Evolutionary conservation across 306 rosid genomes (phyloP), one percentile per base, ranked within the genome.

Genomic region (Trifolium repens): DNA sequence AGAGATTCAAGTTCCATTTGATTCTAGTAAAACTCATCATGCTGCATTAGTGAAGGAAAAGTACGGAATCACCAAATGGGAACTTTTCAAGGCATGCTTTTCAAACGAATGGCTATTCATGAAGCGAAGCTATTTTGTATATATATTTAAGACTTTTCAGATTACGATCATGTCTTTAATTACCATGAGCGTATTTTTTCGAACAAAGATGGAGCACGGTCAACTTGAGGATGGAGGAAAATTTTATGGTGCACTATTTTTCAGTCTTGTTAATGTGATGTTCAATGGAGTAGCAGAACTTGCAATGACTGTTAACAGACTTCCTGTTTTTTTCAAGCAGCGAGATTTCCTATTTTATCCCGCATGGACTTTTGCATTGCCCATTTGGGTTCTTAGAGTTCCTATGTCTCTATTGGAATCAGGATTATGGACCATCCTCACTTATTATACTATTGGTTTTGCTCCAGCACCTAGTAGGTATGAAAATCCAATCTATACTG

Each of bases 401-500:
- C 90, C 96, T 44, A 73, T 88, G 49, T 90, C 96, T 30, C 16
- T 90, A 9, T 19, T 90, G 85, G 96, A 90, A 54, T 86, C 96
- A 26, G 89, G 80, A 50, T 74, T 88, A 52, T 90, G 96, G 96
- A 77, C 79, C 78, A 50, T 64, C 71, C 88, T 86, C 34, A 90
- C 92, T 22, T 90, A 90, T 75, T 90, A 90, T 73, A 86, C 96
- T 9, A 74, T 90, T 9, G 96, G 96, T 34, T 90, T 88, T 79
- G 92, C 96, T 53, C 96, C 96, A 37, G 62, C 87, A 63, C 84
- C 92, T 11, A 82, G 88, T 75, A 90, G 96, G 96, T 84, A 78
- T 11, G 75, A 30, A 26, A 73, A n/a, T 78, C 16, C 54, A 78
- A 78, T 61, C 17, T 12, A 3, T 49, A 57, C 39, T 30, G 37